Conservation (phyloP, 2,329 filamentous ascomycete species). For the Verticillium albo-atrum region DNA sequence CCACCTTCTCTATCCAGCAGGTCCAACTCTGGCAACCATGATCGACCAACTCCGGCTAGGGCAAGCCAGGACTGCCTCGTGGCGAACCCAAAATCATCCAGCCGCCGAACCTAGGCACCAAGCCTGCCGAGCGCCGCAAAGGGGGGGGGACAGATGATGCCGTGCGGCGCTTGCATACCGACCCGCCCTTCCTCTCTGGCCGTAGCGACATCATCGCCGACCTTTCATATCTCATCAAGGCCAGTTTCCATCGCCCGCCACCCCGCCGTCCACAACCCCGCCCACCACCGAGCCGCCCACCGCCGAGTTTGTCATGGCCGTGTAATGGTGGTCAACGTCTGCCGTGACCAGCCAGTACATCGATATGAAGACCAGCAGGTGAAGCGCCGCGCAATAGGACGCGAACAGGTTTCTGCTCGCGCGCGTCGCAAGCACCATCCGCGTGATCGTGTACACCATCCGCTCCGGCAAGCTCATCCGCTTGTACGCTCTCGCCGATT, state of each 20-base stretch:
- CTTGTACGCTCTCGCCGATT: constrained; percentile 85
- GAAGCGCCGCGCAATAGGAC: constrained; percentile 82
- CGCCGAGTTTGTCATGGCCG: not conserved
- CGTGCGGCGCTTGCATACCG: not conserved
- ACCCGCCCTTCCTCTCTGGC: not conserved
- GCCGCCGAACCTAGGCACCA: not conserved
- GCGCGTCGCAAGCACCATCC: constrained; percentile 84
- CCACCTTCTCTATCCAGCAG: not conserved
- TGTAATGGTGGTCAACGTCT: constrained; percentile 55
- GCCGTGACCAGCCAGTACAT: constrained; percentile 77
- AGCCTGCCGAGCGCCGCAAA: not conserved
- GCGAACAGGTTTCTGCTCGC: constrained; percentile 93
- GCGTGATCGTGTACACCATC: constrained; percentile 83
- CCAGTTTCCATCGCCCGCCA: not conserved
- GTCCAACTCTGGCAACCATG: not conserved
- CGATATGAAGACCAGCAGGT: constrained; percentile 81
- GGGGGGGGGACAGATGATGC: not conserved
- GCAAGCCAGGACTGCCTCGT: not conserved
- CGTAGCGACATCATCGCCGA: not conserved
- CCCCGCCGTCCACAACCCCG: not conserved
- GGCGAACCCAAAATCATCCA: not conserved
- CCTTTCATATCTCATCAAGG: not conserved
- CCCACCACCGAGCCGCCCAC: not conserved
- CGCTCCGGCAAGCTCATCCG: constrained; percentile 90
- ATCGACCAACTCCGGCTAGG: not conserved